These are phyloP conservation scores for Syncephalastrum racemosum DNA, from an alignment of 371 early-diverging fungal genomes.

Conservation along the genomic window DNA sequence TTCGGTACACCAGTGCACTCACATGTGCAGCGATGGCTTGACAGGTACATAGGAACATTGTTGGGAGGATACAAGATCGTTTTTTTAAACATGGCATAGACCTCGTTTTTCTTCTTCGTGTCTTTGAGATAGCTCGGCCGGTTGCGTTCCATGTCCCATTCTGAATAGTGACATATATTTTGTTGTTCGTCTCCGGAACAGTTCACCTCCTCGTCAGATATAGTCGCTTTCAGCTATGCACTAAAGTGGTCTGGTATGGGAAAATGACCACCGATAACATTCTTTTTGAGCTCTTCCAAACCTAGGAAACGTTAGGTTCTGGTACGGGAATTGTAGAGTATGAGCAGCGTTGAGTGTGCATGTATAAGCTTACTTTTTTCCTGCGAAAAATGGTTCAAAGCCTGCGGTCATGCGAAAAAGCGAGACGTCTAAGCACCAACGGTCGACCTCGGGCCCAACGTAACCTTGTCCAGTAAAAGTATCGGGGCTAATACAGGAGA, in stretches of 20 bases:
- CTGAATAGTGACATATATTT: neutral
- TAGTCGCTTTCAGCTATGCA: slow-evolving; percentile 39
- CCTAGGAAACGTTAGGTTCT: too few species aligned
- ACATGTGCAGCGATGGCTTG: too few species aligned
- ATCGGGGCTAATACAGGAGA: slow-evolving; percentile 57
- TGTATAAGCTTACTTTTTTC: slow-evolving; percentile 32
- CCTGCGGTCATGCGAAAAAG: slow-evolving; percentile 89
- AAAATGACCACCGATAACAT: slow-evolving; percentile 58
- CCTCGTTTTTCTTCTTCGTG: slow-evolving; percentile 12
- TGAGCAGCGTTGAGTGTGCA: too few species aligned
- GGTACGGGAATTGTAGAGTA: too few species aligned
- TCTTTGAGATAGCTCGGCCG: slow-evolving; percentile 13
- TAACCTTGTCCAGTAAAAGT: slow-evolving; percentile 56
- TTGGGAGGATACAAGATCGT: slow-evolving; percentile 39
- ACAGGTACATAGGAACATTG: too few species aligned
- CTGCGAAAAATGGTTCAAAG: slow-evolving; percentile 78
- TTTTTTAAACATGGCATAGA: slow-evolving; percentile 11
- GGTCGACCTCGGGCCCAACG: slow-evolving; percentile 63
- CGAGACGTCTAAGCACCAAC: slow-evolving; percentile 83
- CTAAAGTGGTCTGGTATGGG: slow-evolving; percentile 51
- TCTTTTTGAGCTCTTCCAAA: slow-evolving; percentile 63
- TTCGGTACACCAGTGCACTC: too few species aligned
- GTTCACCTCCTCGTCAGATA: slow-evolving; percentile 17
- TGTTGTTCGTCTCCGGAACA: neutral
- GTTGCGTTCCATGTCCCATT: slow-evolving; percentile 15